Base-by-base conservation (phyloP, 305 asterid species). In the Nicotiana rustica region DNA sequence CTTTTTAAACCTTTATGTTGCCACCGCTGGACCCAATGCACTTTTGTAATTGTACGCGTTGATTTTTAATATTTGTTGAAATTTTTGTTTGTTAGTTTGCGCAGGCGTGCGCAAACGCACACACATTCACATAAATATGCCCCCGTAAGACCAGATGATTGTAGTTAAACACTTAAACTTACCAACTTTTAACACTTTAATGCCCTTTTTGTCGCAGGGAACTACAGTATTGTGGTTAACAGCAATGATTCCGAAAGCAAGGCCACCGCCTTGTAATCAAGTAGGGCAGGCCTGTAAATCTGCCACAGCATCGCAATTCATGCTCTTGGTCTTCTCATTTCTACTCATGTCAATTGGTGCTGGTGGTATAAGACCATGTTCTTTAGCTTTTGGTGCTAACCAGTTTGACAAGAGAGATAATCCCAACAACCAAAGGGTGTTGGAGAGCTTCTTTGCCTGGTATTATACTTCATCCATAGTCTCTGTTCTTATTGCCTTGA, bases 391-490 rank as follows among this genome's bases (percentile, higher is more conserved):
- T 82, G 91, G 91, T 67, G 91, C 91, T 14, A 89, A 88, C 67
- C 91, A 88, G 66, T 66, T 88, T 17, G 87, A 85, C 84, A 69
- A 60, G 35, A 83, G 77, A 79, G 49, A 61, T 4, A 80, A 86
- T 66, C 86, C 84, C 18, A 62, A 86, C 59, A 91, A 90, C 38
- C 85, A 83, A n/a, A 85, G 84, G 5, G 90, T 89, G 6, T 35
- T 90, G 6, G 97, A 89, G 80, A 90, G 93, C 79, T 93, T 68
- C 86, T 93, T 93, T 18, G 86, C 91, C 7, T 93, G 97, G 97
- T 91, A 93, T 52, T 93, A 90, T 47, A 93, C 93, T 10, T 90
- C 94, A 1, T 86, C 90, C 3, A 60, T 89, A 0, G 77, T 89
- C 9, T 88, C 95, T 1, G 90, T 91, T 29, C 81, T 92, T 64